A percentile compares a stretch with the other conserved stretches of the same genome.
Evolutionary conservation across 352 stramenopile genomes (phyloP).

Genomic region (Phytophthora pini): DNA sequence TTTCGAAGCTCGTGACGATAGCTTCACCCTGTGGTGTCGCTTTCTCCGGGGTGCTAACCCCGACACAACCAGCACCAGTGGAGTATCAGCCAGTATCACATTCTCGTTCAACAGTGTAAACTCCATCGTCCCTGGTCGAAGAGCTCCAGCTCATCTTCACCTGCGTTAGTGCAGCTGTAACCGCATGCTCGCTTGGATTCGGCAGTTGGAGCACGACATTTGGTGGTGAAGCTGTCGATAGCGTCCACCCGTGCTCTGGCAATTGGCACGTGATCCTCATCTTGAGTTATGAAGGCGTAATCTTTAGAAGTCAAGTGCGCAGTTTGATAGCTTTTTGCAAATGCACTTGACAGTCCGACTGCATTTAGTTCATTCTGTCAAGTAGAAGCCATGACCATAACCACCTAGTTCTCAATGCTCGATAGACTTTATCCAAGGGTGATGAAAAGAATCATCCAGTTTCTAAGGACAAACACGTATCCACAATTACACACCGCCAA

Average conservation of each 20-base stretch:
- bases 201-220: conserved; percentile 48
- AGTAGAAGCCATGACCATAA: too few relatives aligned
- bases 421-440: background rate
- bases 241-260: conserved; percentile 63
- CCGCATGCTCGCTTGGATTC: conserved; percentile 25
- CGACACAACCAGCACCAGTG: conserved; percentile 53
- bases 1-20: conserved; percentile 70
- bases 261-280: conserved; percentile 55
- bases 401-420: too few relatives aligned
- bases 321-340: conserved; percentile 12
- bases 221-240: conserved; percentile 34
- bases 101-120: conserved; percentile 56
- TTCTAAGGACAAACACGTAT: conserved; percentile 15
- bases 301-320: conserved; percentile 3
- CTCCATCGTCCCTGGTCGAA: conserved; percentile 50
- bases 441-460: background rate
- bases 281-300: conserved; percentile 4
- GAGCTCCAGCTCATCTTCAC: conserved; percentile 44
- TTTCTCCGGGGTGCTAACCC: conserved; percentile 59
- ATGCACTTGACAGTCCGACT: background rate
- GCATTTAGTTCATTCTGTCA: too few relatives aligned
- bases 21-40: conserved; percentile 55
- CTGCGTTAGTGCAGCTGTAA: conserved; percentile 24
- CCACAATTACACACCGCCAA: conserved; percentile 14
- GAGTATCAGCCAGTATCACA: conserved; percentile 44